These are phyloP conservation scores for Entomophthora muscae DNA, from an alignment of 371 early-diverging fungal species.

Conservation along the genomic window DNA sequence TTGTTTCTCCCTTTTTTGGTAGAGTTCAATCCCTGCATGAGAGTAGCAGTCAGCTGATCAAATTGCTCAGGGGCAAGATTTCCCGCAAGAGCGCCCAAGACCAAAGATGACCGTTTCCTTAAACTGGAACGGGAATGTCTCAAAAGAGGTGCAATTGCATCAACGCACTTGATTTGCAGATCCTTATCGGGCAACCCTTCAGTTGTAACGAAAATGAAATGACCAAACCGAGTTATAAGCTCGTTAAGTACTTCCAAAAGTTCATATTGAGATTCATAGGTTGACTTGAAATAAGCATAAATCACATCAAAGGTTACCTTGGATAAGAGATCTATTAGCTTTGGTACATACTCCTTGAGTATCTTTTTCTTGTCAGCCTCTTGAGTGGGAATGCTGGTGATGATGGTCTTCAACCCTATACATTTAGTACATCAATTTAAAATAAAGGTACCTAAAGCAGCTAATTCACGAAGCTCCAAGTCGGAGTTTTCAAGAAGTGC, in stretches of 20 bases:
- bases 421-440: conserved; percentile 12
- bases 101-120: conserved; percentile 62
- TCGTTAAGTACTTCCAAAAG: conserved; percentile 71
- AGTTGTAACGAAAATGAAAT: conserved; percentile 17
- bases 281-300: conserved; percentile 1
- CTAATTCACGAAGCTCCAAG: neutral
- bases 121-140: conserved; percentile 56
- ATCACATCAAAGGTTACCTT: conserved; percentile 1
- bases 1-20: conserved; percentile 15
- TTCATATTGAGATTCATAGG: conserved; percentile 63
- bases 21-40: conserved; percentile 14
- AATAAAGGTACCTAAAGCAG: neutral
- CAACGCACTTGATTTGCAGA: conserved; percentile 36
- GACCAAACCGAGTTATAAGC: conserved; percentile 56
- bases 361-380: conserved; percentile 4
- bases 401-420: conserved; percentile 35
- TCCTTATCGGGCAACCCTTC: conserved; percentile 15
- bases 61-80: conserved; percentile 54
- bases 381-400: conserved; percentile 32
- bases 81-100: conserved; percentile 34
- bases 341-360: conserved; percentile 13
- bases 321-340: neutral
- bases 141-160: conserved; percentile 42
- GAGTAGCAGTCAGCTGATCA: conserved; percentile 25
- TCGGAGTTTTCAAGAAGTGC: neutral